phyloP scores from a whole-genome alignment of 768 basidiomycete genomes.

The Suillus tomentosus region DNA sequence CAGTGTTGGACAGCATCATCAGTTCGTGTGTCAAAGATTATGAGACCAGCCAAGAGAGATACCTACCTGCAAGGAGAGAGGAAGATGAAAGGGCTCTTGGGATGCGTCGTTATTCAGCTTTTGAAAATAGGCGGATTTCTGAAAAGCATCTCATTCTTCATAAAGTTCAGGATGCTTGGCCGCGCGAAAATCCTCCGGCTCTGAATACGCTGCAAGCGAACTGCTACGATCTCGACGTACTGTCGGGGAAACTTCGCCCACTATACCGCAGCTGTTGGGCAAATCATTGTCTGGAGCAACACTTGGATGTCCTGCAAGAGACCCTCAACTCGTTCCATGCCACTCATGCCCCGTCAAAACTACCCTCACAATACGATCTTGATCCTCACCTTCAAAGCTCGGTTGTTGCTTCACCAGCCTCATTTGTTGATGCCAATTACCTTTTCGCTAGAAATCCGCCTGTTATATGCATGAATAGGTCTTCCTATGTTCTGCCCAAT shows the following conservation, averaged over 20 bases:
- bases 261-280: background rate
- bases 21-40: background rate
- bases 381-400: background rate
- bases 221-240: background rate
- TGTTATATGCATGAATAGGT: background rate
- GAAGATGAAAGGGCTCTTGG: slow-evolving; percentile 1
- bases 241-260: background rate
- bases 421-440: background rate
- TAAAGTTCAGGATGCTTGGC: background rate
- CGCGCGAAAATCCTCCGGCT: background rate
- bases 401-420: too few species aligned
- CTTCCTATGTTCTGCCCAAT: background rate
- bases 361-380: background rate
- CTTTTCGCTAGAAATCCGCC: slow-evolving; percentile 15
- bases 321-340: background rate
- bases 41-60: slow-evolving; percentile 1
- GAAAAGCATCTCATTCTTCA: background rate
- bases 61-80: background rate
- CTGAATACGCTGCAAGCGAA: background rate
- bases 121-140: background rate
- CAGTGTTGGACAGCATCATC: background rate
- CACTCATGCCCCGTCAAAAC: background rate
- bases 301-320: background rate
- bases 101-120: background rate
- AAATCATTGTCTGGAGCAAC: background rate